Evolutionary conservation across 441 rosid species (phyloP), one percentile per base, ranked within the genome.

Genomic region (Geranium incanum): DNA sequence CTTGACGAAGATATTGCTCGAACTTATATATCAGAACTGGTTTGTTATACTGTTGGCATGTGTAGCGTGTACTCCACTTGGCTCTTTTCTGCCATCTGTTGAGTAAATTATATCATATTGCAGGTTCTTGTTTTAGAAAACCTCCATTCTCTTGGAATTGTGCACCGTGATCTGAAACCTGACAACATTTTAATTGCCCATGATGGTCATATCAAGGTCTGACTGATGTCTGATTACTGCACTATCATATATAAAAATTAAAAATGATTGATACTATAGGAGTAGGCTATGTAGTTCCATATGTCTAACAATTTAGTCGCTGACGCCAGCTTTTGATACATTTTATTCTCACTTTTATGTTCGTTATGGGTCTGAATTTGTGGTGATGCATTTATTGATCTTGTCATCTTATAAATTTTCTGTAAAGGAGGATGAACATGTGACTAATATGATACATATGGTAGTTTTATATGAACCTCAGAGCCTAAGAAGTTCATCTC

Each of bases 111-210:
- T 68, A 37, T 72, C 65, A 68, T 80, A 64, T 84, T 76, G 68
- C 85, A 91, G 95, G 95, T 91, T 83, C 97, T 91, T 80, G 97
- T 95, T 78, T 80, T 91, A 77, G 97, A 91, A 75, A 86, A 91
- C 78, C 89, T 91, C 65, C 97, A 89, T 76, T 89, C 97, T 71
- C 80, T 78, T 60, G 86, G 89, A 57, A 85, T 89, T 78, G 97
- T 91, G 68, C 97, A 91, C 78, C 91, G 97, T 69, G 97, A 91
- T 83, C 72, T 91, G 71, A 91, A 91, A 78, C 97, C 97, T 41
- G 97, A 91, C 82, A 91, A 91, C 79, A 79, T 91, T 75, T 80
- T 91, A 75, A 89, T 91, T 70, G 95, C 90, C 28, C 87, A 91
- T 75, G 90, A 91, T 81, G 97, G 97, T 36, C 97, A 91, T 82